Evolutionary conservation across 2,329 filamentous ascomycete species (phyloP), one percentile per base, ranked within the genome.

Genomic region (Dactylellina sp.): DNA sequence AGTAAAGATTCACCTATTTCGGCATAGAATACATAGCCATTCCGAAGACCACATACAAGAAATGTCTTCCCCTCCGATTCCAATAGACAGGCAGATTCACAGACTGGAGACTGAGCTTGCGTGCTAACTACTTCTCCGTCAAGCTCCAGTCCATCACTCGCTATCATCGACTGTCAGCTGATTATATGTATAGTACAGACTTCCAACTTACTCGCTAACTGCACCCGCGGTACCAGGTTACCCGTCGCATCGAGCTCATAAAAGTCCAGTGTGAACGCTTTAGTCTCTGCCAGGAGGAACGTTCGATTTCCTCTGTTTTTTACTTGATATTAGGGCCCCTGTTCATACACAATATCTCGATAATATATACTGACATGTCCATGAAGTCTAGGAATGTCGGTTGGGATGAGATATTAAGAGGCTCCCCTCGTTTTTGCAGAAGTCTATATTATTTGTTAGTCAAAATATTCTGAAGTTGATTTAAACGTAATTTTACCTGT

Each of bases 41-140:
- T 82, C 39, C 83, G 81, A 50, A 85, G 79, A 9, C 83, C 83
- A 75, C 83, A 84, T 11, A 84, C 79, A 11, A 84, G 39, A 44
- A 70, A 77, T 3, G 75, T 65, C 9, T 74, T 52, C 2, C 39
- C 65, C 11, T 65, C 72, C 7, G 75, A 64, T 12, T 68, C 63
- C 12, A 77, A 42, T 16, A 76, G 35, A 14, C 75, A 75, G 16
- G 65, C 75, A 40, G 76, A 78, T 46, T 78, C 77, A 42, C 77
- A 78, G 42, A 76, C 74, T 39, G 60, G 68, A n/a, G 68, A 72
- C 28, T 65, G 60, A 4, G 60, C 60, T 24, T 65, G 59, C 24
- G 60, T 65, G 28, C 53, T 40, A 18, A 49, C n/a, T 32, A 28
- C 20, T 14, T 65, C 66, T 37, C 24, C 59, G 25, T 56, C 11